A percentile compares a stretch with the other conserved stretches of the same genome.
Conservation (phyloP, 805 yeast species). For the Cyberlindnera xylosilytica region DNA sequence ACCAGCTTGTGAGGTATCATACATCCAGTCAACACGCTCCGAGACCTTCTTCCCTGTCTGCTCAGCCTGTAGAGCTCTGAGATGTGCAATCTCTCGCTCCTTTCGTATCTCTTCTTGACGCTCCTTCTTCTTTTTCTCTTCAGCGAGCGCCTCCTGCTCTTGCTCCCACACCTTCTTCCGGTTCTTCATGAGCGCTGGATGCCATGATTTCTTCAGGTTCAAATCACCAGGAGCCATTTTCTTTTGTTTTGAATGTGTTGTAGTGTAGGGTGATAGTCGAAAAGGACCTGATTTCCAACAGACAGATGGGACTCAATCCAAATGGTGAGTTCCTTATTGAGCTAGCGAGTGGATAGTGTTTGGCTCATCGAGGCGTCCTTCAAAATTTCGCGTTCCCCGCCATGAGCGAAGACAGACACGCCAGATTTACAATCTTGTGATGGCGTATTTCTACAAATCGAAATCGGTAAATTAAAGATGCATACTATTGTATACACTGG, state of each 20-base stretch:
- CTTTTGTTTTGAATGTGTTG: too few species aligned
- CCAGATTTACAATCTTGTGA: too few species aligned
- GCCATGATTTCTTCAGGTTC: constrained; percentile 93
- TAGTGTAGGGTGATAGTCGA: too few species aligned
- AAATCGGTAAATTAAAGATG: too few species aligned
- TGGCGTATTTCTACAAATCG: too few species aligned
- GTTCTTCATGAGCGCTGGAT: constrained; percentile 83
- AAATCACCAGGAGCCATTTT: constrained; percentile 69
- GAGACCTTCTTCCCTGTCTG: constrained; percentile 35
- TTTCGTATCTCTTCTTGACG: constrained; percentile 59
- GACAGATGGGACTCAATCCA: too few species aligned
- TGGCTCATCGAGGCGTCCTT: neutral
- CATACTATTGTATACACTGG: too few species aligned
- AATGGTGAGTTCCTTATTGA: too few species aligned
- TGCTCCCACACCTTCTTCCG: constrained; percentile 79
- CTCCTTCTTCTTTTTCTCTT: constrained; percentile 60
- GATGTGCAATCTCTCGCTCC: constrained; percentile 58
- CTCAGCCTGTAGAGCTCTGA: constrained; percentile 45
- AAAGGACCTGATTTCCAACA: too few species aligned
- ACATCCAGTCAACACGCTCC: constrained; percentile 83
- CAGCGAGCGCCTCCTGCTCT: constrained; percentile 77
- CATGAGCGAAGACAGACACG: too few species aligned
- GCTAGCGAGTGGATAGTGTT: too few species aligned
- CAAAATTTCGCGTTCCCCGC: neutral
- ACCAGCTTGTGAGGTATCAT: constrained; percentile 45